phyloP scores from a whole-genome alignment of 129 eudicot species.

The Flaveria linearis region DNA sequence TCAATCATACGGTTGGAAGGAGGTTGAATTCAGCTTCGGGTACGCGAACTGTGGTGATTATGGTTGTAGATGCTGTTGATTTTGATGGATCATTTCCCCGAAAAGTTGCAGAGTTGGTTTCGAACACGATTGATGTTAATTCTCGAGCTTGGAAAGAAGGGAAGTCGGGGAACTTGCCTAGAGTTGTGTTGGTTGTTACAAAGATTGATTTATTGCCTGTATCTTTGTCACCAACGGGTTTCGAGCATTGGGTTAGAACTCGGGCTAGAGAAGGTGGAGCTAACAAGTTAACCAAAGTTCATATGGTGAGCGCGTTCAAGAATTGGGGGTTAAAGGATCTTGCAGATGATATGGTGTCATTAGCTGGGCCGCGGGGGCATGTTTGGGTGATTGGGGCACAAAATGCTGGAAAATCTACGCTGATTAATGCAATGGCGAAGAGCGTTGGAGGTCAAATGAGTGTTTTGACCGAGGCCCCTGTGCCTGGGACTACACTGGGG shows the following conservation, averaged over 20 bases:
- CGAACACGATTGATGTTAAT: slow-evolving; percentile 69
- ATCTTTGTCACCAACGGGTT: slow-evolving; percentile 63
- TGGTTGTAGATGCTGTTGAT: slow-evolving; percentile 90
- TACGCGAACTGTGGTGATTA: slow-evolving; percentile 65
- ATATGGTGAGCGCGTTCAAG: slow-evolving; percentile 82
- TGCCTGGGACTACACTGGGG: slow-evolving; percentile 96
- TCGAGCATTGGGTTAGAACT: slow-evolving; percentile 88
- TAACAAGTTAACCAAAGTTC: slow-evolving; percentile 70
- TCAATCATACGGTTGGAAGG: slow-evolving; percentile 89
- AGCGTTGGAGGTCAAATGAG: slow-evolving; percentile 59
- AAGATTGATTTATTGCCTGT: slow-evolving; percentile 83
- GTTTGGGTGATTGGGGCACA: slow-evolving; percentile 99
- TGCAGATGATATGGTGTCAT: slow-evolving; percentile 69
- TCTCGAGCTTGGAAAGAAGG: slow-evolving; percentile 82
- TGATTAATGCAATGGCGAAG: slow-evolving; percentile 90
- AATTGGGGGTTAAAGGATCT: slow-evolving; percentile 90
- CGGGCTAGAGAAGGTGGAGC: slow-evolving; percentile 87
- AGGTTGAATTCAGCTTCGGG: slow-evolving; percentile 60
- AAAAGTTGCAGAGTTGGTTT: slow-evolving; percentile 65
- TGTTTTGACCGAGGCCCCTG: slow-evolving; percentile 91
- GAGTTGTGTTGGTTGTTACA: slow-evolving; percentile 76
- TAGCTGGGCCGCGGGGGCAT: slow-evolving; percentile 86
- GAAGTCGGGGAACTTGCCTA: slow-evolving; percentile 86
- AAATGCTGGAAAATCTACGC: slow-evolving; percentile 89
- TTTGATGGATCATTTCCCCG: slow-evolving; percentile 90